These are phyloP conservation scores for Tetrapisispora nanseiensis DNA, from an alignment of 805 yeast genomes.

Conservation along the genomic window DNA sequence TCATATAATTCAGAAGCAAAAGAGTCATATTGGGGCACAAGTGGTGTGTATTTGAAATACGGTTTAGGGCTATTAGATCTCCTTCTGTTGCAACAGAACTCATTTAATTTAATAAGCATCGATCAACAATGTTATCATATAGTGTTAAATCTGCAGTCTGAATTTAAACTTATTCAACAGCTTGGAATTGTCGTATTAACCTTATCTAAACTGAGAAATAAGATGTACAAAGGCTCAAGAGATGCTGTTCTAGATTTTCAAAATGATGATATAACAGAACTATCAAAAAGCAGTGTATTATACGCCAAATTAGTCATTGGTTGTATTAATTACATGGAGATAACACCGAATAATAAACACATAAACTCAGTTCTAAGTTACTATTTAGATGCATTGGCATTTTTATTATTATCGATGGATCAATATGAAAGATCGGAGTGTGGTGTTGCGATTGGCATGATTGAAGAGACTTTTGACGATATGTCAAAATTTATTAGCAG, in stretches of 20 bases:
- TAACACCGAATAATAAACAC: neutral
- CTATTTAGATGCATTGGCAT: conserved; percentile 19
- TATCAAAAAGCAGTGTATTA: conserved; percentile 18
- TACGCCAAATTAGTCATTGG: conserved; percentile 25
- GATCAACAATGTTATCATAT: neutral
- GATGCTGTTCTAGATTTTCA: conserved; percentile 24
- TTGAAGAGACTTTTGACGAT: conserved; percentile 14
- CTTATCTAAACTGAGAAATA: conserved; percentile 22
- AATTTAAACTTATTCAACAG: conserved; percentile 21
- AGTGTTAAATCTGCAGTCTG: conserved; percentile 6
- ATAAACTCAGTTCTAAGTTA: conserved; percentile 8
- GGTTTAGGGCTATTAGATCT: conserved; percentile 23
- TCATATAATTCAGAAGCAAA: conserved; percentile 17
- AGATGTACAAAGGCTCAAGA: conserved; percentile 14
- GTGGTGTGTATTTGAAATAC: conserved; percentile 20
- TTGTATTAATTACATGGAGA: conserved; percentile 7
- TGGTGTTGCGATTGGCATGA: conserved; percentile 26
- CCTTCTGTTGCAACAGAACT: neutral
- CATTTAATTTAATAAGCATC: neutral
- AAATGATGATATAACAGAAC: conserved; percentile 20
- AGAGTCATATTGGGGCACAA: conserved; percentile 18
- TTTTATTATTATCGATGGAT: conserved; percentile 22
- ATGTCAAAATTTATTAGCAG: conserved; percentile 13
- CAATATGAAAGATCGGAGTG: conserved; percentile 18
- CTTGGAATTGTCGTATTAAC: conserved; percentile 23